A percentile compares a stretch with the other conserved stretches of the same genome.
Conservation (phyloP, 2,329 filamentous ascomycete genomes). For the Trichophyton mentagrophytes region DNA sequence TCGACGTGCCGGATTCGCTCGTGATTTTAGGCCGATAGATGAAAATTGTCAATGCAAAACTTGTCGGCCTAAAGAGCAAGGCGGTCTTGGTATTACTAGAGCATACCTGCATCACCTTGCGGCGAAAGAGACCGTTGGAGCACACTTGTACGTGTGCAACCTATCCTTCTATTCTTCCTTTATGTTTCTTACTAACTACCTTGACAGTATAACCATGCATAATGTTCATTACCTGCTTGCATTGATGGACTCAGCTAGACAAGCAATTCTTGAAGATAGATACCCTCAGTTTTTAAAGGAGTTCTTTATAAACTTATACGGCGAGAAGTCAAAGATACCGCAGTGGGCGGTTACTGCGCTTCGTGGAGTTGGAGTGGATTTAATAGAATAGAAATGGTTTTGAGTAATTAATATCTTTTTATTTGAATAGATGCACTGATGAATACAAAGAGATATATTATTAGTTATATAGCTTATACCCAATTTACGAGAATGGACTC, state of each 20-base stretch:
- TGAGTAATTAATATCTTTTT: neutral
- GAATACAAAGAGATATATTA: neutral
- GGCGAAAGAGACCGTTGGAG: constrained; percentile 88
- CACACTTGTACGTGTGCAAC: constrained; percentile 44
- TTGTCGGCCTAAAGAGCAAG: constrained; percentile 54
- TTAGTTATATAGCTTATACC: too few relatives aligned
- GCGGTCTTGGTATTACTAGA: constrained; percentile 67
- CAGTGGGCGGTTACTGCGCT: constrained; percentile 75
- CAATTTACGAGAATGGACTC: too few relatives aligned
- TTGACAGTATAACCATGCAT: constrained; percentile 64
- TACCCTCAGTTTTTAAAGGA: constrained; percentile 65
- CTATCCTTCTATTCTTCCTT: neutral
- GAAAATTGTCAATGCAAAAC: constrained; percentile 67
- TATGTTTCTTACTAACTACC: neutral
- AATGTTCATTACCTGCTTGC: constrained; percentile 88
- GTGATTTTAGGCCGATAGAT: constrained; percentile 75
- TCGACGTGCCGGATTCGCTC: constrained; percentile 58
- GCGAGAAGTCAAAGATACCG: constrained; percentile 56
- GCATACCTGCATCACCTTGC: constrained; percentile 87
- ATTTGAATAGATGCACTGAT: neutral
- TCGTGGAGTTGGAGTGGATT: constrained; percentile 63
- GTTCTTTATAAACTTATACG: constrained; percentile 68
- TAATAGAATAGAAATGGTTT: constrained; percentile 32
- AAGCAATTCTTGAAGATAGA: constrained; percentile 66
- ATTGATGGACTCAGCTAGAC: constrained; percentile 62